Evolutionary conservation across 495 filamentous ascomycete genomes (phyloP).

Genomic region (Penicillium atrosanguineum): DNA sequence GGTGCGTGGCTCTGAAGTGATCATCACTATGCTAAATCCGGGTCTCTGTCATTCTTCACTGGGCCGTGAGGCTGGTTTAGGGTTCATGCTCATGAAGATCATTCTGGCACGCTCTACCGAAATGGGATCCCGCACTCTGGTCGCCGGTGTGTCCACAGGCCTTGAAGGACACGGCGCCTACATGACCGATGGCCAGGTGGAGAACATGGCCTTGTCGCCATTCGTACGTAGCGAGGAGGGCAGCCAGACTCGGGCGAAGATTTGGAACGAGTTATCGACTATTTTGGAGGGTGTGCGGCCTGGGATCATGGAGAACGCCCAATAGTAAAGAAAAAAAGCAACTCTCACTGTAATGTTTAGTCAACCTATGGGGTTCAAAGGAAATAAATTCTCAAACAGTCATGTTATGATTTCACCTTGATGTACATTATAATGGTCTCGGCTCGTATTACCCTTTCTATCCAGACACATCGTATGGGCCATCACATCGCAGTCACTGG

Average conservation of each 20-base stretch:
- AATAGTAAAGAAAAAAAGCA: not conserved
- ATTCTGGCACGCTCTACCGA: slow-evolving; percentile 45
- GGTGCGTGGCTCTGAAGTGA: slow-evolving; percentile 34
- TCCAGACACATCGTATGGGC: too few species aligned
- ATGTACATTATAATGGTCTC: too few species aligned
- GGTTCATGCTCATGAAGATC: slow-evolving; percentile 14
- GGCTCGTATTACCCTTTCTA: not conserved
- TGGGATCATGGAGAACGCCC: slow-evolving; percentile 31
- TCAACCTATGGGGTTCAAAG: too few species aligned
- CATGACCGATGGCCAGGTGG: slow-evolving; percentile 32
- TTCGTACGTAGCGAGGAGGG: slow-evolving; percentile 41
- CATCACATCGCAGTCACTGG: too few species aligned
- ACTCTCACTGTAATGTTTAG: too few species aligned
- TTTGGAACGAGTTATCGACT: slow-evolving; percentile 51
- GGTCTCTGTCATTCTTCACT: slow-evolving; percentile 49
- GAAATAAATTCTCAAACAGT: too few species aligned
- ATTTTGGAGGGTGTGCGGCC: slow-evolving; percentile 49
- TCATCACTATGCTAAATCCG: slow-evolving; percentile 54
- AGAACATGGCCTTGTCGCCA: slow-evolving; percentile 22
- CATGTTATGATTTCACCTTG: too few species aligned
- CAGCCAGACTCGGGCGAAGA: slow-evolving; percentile 41
- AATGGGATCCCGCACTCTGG: slow-evolving; percentile 45
- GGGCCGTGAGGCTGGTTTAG: slow-evolving; percentile 26
- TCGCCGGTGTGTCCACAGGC: slow-evolving; percentile 36
- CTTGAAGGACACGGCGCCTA: slow-evolving; percentile 48